Evolutionary conservation across 192 early-diverging fungal genomes (phyloP).

Genomic region (Powellomyces hirtus): DNA sequence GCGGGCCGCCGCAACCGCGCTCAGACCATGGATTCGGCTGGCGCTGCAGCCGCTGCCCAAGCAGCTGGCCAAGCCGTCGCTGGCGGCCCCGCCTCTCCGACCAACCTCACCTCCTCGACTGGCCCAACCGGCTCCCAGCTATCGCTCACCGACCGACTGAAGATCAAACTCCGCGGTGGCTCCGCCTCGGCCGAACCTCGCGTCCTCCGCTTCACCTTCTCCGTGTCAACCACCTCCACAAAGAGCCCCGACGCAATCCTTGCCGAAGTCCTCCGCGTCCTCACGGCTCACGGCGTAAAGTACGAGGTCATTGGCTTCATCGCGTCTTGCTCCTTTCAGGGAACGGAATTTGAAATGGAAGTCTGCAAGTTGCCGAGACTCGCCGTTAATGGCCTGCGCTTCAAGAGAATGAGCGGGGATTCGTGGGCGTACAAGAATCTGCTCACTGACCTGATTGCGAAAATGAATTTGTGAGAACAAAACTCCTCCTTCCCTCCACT

Average conservation of each 20-base stretch:
- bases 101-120: conserved; percentile 6
- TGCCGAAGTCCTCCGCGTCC: conserved; percentile 42
- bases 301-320: conserved; percentile 30
- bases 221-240: conserved; percentile 53
- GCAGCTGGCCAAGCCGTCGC: conserved; percentile 7
- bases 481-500: no score
- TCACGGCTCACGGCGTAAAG: conserved; percentile 33
- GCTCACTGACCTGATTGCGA: conserved; percentile 48
- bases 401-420: conserved; percentile 57
- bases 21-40: conserved; percentile 34
- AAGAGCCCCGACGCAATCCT: conserved; percentile 57
- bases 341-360: conserved; percentile 62
- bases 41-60: conserved; percentile 13
- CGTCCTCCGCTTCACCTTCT: conserved; percentile 57
- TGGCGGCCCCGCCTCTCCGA: background rate
- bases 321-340: conserved; percentile 37
- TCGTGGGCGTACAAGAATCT: conserved; percentile 61
- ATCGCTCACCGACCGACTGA: conserved; percentile 32
- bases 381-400: conserved; percentile 50
- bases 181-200: conserved; percentile 39
- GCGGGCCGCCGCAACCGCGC: conserved; percentile 35
- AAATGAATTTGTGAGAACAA: conserved; percentile 55
- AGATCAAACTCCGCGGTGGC: conserved; percentile 30
- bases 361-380: conserved; percentile 58
- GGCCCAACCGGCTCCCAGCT: conserved; percentile 27